Evolutionary conservation across 1,139 yeast genomes (phyloP).

Genomic region (Yamadazyma sp.): DNA sequence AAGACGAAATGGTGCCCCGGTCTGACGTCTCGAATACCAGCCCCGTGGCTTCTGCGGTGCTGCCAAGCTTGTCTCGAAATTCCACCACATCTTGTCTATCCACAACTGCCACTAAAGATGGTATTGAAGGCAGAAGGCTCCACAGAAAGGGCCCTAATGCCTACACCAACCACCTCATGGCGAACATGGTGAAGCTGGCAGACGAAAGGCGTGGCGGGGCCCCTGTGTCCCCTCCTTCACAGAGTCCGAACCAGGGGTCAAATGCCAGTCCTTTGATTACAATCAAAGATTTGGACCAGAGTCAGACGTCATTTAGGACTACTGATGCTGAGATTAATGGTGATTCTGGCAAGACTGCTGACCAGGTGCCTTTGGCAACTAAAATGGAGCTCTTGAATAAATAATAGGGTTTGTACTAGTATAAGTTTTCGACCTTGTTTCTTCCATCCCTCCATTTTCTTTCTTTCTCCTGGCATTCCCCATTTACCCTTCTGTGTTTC

Average conservation of each 20-base stretch:
- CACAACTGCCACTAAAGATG: constrained; percentile 73
- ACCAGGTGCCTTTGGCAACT: constrained; percentile 30
- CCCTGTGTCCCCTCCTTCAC: neutral
- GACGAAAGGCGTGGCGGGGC: constrained; percentile 6
- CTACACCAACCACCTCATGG: constrained; percentile 33
- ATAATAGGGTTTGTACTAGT: constrained; percentile 6
- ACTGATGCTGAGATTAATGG: constrained; percentile 35
- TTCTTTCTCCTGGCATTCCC: too few species aligned
- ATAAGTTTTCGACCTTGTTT: neutral
- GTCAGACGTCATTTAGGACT: constrained; percentile 27
- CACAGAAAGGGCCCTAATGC: constrained; percentile 45
- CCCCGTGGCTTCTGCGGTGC: constrained; percentile 3
- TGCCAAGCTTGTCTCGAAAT: constrained; percentile 45
- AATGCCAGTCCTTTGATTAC: neutral
- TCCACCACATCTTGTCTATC: constrained; percentile 66
- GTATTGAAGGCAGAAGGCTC: constrained; percentile 61
- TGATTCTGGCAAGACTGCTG: constrained; percentile 18
- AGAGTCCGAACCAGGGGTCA: neutral
- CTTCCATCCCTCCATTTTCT: too few species aligned
- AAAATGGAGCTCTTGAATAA: constrained; percentile 28
- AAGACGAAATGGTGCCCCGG: constrained; percentile 18
- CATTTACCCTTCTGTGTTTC: neutral
- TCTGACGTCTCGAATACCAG: constrained; percentile 15
- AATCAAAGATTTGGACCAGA: constrained; percentile 8
- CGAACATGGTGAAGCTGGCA: constrained; percentile 26